Conservation (phyloP, 306 rosid species). For the Pyrus bretschneideri region DNA sequence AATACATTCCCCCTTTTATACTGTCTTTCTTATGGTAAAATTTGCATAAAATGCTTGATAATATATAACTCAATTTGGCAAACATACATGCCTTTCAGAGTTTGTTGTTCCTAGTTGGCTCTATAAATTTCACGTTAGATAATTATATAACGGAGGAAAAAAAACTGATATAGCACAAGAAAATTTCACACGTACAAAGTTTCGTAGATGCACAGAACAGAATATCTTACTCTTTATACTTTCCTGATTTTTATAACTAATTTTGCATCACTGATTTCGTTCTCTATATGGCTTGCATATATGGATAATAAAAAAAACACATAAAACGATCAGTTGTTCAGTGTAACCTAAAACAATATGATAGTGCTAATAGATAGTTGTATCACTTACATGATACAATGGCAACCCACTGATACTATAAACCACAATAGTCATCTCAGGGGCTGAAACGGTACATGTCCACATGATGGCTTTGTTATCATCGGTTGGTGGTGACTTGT, state of each 20-base stretch:
- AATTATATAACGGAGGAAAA: neutral
- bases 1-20: neutral
- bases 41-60: neutral
- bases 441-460: constrained; percentile 96
- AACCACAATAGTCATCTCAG: constrained; percentile 90
- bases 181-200: neutral
- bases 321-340: neutral
- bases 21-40: neutral
- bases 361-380: constrained; percentile 2
- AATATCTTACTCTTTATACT: neutral
- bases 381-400: constrained; percentile 74
- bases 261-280: neutral
- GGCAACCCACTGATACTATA: constrained; percentile 64
- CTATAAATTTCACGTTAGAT: neutral
- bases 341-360: constrained; percentile 10
- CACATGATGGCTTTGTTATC: constrained; percentile 77
- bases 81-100: neutral
- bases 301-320: neutral
- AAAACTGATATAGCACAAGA: neutral
- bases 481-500: constrained; percentile 42
- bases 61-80: neutral
- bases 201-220: neutral
- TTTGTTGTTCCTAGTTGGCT: neutral
- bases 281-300: neutral
- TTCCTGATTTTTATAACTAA: neutral